These are phyloP conservation scores for Aspergillus sp. DNA, from an alignment of 2,329 filamentous ascomycete species.

Conservation along the genomic window DNA sequence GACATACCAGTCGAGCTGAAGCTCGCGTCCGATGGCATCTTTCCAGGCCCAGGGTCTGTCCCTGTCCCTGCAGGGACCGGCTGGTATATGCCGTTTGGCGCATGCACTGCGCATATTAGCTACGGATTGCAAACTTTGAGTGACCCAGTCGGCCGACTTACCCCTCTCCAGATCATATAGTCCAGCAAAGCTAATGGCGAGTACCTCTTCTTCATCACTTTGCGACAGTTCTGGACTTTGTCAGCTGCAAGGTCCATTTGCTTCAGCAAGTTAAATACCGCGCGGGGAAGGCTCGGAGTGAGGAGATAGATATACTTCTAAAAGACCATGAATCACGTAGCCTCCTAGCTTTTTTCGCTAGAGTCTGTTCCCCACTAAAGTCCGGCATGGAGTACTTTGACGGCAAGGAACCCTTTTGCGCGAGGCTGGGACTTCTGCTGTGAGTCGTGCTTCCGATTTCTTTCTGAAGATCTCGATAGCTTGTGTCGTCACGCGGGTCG, in stretches of 20 bases:
- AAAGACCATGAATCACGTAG: conserved; percentile 29
- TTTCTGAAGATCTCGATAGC: conserved; percentile 18
- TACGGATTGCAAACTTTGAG: not conserved
- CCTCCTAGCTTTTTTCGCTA: conserved; percentile 23
- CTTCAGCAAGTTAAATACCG: too few species aligned
- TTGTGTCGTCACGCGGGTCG: conserved; percentile 21
- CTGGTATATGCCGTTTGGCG: conserved; percentile 25
- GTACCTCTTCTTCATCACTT: conserved; percentile 30
- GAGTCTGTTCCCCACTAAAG: conserved; percentile 16
- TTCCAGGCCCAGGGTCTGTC: not conserved
- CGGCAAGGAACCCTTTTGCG: conserved; percentile 15
- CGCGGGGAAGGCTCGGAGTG: not conserved
- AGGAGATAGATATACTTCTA: conserved; percentile 22
- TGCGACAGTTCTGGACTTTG: conserved; percentile 22
- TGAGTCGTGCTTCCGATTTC: conserved; percentile 13
- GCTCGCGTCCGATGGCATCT: conserved; percentile 11
- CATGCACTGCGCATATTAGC: conserved; percentile 25
- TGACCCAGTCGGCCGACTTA: not conserved
- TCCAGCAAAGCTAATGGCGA: conserved; percentile 30
- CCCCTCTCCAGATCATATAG: conserved; percentile 31
- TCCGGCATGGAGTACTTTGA: conserved; percentile 16
- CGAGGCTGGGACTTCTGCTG: conserved; percentile 22
- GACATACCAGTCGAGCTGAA: conserved; percentile 18
- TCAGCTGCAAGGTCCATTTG: not conserved
- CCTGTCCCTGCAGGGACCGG: conserved; percentile 10